phyloP scores from a whole-genome alignment of 345 rosid species.

The Euphorbia peplus region DNA sequence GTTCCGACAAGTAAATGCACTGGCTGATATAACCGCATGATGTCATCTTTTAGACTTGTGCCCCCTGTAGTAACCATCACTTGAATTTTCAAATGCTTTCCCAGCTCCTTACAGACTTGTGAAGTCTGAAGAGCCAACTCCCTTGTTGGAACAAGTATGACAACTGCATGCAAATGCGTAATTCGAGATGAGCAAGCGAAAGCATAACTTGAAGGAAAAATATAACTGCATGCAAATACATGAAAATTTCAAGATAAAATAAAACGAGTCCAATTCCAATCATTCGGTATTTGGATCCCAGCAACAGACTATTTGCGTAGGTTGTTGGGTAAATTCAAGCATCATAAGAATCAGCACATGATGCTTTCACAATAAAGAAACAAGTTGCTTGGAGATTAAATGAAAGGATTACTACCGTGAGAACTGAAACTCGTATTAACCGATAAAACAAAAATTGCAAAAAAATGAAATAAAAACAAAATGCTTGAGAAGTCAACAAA shows the following conservation, averaged over 20 bases:
- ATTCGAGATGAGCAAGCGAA: conserved; percentile 6
- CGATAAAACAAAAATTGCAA: too few species aligned
- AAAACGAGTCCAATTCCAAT: too few species aligned
- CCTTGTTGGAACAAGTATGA: conserved; percentile 94
- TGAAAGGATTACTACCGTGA: neutral
- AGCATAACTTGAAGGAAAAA: conserved; percentile 86
- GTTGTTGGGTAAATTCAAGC: neutral
- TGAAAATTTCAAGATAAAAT: too few species aligned
- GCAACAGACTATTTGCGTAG: neutral
- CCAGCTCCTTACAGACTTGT: conserved; percentile 98
- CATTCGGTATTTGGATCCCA: neutral
- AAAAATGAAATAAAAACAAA: too few species aligned
- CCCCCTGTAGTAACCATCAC: conserved; percentile 99
- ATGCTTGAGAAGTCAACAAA: too few species aligned
- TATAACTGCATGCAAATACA: conserved; percentile 48
- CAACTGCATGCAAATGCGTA: conserved; percentile 44
- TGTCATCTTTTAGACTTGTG: conserved; percentile 98
- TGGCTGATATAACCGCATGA: conserved; percentile 97
- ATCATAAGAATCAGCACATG: neutral
- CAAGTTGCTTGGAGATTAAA: neutral
- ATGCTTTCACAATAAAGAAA: neutral
- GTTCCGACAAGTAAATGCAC: conserved; percentile 98
- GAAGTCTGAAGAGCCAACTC: conserved; percentile 99
- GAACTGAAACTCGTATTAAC: neutral
- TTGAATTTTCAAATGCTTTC: conserved; percentile 87